A percentile compares a stretch with the other conserved stretches of the same genome.
phyloP scores from a whole-genome alignment of 2,329 filamentous ascomycete species.

The Botryotinia globosa region DNA sequence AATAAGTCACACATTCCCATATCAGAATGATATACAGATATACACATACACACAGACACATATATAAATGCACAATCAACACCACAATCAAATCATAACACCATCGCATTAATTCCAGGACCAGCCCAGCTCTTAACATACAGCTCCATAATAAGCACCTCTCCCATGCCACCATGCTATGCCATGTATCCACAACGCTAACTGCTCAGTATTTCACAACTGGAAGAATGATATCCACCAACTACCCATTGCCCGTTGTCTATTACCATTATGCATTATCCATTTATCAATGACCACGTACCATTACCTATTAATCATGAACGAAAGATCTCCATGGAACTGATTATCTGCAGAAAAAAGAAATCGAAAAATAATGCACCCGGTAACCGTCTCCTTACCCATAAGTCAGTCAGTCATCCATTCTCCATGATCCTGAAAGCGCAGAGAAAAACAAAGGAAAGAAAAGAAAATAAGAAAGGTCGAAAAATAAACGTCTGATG shows the following conservation, averaged over 20 bases:
- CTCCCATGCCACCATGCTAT: neutral
- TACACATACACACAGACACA: no score
- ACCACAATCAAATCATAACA: neutral
- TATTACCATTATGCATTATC: neutral
- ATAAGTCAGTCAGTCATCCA: neutral
- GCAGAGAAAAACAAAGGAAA: neutral
- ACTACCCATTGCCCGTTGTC: neutral
- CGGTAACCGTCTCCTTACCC: neutral
- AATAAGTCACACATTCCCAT: no score
- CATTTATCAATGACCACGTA: neutral
- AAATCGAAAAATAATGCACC: neutral
- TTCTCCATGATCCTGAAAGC: neutral
- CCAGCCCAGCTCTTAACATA: conserved; percentile 12
- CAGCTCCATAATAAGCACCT: neutral
- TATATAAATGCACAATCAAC: neutral
- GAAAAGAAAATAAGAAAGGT: neutral
- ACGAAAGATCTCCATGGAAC: neutral
- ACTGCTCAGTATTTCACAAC: neutral
- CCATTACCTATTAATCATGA: neutral
- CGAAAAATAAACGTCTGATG: neutral
- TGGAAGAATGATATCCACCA: neutral
- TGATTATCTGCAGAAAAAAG: neutral
- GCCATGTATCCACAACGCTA: neutral
- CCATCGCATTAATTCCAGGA: neutral
- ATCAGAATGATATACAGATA: no score